phyloP scores from a whole-genome alignment of 2,329 filamentous ascomycete species.

The Delphinella strobiligena region DNA sequence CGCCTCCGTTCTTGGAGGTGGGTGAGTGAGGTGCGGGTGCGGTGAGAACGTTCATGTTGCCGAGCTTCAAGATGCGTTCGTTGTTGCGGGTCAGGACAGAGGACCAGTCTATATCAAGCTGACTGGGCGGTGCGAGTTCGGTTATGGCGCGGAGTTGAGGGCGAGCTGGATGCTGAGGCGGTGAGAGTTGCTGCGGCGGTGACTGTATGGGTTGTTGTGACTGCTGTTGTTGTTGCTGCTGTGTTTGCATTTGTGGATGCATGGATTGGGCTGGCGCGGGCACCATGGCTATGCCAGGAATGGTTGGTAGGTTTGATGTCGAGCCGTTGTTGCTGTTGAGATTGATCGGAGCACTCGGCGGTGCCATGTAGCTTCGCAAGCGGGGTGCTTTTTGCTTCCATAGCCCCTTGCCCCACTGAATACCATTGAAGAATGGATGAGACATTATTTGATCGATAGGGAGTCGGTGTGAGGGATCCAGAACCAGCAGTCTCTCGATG shows the following conservation, averaged over 20 bases:
- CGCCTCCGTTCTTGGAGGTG: constrained; percentile 54
- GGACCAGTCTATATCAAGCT: constrained; percentile 97
- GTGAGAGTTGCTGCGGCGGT: constrained; percentile 10
- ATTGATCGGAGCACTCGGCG: constrained; percentile 50
- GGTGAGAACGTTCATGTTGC: constrained; percentile 76
- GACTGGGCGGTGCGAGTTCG: constrained; percentile 88
- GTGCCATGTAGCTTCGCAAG: constrained; percentile 71
- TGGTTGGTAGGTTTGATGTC: background rate
- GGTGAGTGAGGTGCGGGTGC: constrained; percentile 65
- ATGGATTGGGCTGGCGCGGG: constrained; percentile 1
- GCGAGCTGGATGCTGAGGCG: constrained; percentile 24
- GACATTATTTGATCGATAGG: constrained; percentile 95
- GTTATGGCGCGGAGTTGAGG: constrained; percentile 75
- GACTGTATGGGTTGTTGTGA: constrained; percentile 11
- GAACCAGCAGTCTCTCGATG: constrained; percentile 77
- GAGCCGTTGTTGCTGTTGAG: constrained; percentile 26
- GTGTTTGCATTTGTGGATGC: constrained; percentile 1
- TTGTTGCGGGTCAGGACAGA: constrained; percentile 84
- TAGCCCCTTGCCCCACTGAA: constrained; percentile 68
- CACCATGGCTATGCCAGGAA: constrained; percentile 2
- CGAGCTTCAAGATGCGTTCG: constrained; percentile 87
- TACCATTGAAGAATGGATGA: constrained; percentile 86
- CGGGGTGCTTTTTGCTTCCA: constrained; percentile 88
- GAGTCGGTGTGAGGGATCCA: constrained; percentile 72
- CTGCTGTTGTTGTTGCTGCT: constrained; percentile 1